Percentiles rank a stretch among this genome's conserved stretches.
Evolutionary conservation across 106 monocot species (phyloP).

Genomic region (Apostasia ramifera): DNA sequence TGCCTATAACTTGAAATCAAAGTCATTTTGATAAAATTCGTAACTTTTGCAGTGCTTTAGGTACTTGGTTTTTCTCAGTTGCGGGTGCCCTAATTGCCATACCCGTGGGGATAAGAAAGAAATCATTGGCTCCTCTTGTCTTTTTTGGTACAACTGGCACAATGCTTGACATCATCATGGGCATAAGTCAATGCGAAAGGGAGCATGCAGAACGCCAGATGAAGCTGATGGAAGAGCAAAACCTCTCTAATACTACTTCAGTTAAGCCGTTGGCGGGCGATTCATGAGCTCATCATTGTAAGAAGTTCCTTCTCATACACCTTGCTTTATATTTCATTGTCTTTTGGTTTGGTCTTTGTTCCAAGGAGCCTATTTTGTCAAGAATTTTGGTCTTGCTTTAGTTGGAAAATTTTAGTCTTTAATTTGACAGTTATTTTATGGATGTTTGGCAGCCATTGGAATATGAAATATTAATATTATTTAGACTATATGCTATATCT

Average conservation of each 20-base stretch:
- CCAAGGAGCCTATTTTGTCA: too few species aligned
- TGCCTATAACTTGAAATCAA: too few species aligned
- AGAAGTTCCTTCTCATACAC: too few species aligned
- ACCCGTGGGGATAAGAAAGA: slow-evolving; percentile 84
- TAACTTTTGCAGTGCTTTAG: slow-evolving; percentile 61
- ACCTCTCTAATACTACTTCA: slow-evolving; percentile 12
- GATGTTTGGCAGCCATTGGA: too few species aligned
- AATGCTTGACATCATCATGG: slow-evolving; percentile 95
- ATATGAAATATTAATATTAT: too few species aligned
- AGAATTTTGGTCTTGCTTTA: too few species aligned
- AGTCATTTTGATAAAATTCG: background rate
- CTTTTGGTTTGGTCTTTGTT: background rate
- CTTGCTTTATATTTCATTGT: too few species aligned
- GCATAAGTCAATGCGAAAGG: slow-evolving; percentile 84
- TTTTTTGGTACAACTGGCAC: slow-evolving; percentile 97
- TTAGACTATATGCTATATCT: too few species aligned
- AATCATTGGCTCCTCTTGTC: slow-evolving; percentile 81
- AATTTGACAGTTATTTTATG: too few species aligned
- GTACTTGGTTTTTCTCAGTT: slow-evolving; percentile 92
- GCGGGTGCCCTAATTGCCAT: slow-evolving; percentile 81
- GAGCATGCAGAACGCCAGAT: slow-evolving; percentile 86
- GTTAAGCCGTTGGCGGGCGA: slow-evolving; percentile 6
- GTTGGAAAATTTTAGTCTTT: too few species aligned
- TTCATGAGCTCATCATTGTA: too few species aligned
- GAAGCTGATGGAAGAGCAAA: slow-evolving; percentile 67